A percentile compares a stretch with the other conserved stretches of the same genome.
Evolutionary conservation across 345 rosid genomes (phyloP).

Genomic region (Arabidopsis arenosa): DNA sequence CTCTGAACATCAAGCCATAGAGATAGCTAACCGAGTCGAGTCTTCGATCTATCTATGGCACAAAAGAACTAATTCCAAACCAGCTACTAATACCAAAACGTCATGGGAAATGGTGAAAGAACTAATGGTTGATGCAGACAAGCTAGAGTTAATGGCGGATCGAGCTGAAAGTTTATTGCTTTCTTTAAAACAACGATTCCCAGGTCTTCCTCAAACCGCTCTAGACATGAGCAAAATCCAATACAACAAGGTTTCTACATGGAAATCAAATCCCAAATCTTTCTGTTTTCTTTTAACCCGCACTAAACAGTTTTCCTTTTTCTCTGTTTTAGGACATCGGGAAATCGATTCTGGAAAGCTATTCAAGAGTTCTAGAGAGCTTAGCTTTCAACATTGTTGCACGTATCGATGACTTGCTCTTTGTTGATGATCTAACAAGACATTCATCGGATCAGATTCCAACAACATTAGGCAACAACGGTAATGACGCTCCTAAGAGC

Average conservation of each 20-base stretch:
- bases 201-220: constrained; percentile 92
- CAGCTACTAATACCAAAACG: constrained; percentile 60
- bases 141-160: constrained; percentile 82
- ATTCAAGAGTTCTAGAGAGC: constrained; percentile 92
- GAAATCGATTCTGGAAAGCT: constrained; percentile 92
- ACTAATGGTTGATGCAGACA: constrained; percentile 82
- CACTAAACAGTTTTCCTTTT: not conserved
- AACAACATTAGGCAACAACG: constrained; percentile 54
- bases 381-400: constrained; percentile 90
- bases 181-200: constrained; percentile 87
- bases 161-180: constrained; percentile 87
- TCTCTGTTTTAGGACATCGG: constrained; percentile 73
- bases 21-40: constrained; percentile 88
- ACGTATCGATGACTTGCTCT: constrained; percentile 85
- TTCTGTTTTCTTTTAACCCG: too few species aligned
- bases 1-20: constrained; percentile 94
- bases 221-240: constrained; percentile 98
- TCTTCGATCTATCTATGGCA: constrained; percentile 83
- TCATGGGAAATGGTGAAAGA: constrained; percentile 97
- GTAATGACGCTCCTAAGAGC: constrained; percentile 55
- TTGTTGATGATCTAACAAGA: constrained; percentile 82
- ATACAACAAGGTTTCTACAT: constrained; percentile 61
- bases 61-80: constrained; percentile 60
- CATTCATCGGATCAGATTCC: constrained; percentile 68
- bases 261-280: not conserved